A percentile compares a stretch with the other conserved stretches of the same genome.
Evolutionary conservation across 1,284 basidiomycete species (phyloP).

Genomic region (Cryptococcus deneoformans): DNA sequence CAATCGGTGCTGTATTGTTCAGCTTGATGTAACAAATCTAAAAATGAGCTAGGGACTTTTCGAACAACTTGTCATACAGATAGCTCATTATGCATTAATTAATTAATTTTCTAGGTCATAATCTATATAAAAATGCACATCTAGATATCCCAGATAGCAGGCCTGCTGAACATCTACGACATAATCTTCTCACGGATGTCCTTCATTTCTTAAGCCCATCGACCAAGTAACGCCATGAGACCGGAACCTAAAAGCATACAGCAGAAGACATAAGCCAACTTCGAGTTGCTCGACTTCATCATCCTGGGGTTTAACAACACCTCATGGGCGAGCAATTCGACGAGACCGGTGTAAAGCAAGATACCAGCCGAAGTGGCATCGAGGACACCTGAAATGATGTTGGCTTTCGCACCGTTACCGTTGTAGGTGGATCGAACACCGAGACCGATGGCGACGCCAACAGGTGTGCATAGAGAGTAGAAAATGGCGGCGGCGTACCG

Average conservation of each 20-base stretch:
- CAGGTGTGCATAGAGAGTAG: slow-evolving; percentile 68
- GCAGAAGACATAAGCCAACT: slow-evolving; percentile 64
- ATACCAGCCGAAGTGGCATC: slow-evolving; percentile 86
- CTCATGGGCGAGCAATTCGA: slow-evolving; percentile 90
- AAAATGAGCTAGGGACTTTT: too few relatives aligned
- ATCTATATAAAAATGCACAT: too few relatives aligned
- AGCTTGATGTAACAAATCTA: too few relatives aligned
- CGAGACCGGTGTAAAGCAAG: slow-evolving; percentile 81
- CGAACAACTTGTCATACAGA: too few relatives aligned
- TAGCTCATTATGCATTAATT: too few relatives aligned
- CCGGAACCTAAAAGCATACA: slow-evolving; percentile 75
- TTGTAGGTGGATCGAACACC: slow-evolving; percentile 80
- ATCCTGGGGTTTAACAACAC: slow-evolving; percentile 85
- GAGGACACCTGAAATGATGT: slow-evolving; percentile 76
- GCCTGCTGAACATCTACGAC: too few relatives aligned
- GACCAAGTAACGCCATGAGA: slow-evolving; percentile 78
- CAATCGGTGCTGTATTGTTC: too few relatives aligned
- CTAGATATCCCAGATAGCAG: too few relatives aligned
- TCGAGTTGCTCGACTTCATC: slow-evolving; percentile 62
- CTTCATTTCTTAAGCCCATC: slow-evolving; percentile 64
- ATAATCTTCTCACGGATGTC: background rate
- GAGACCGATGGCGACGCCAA: slow-evolving; percentile 69
- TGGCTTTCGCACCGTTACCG: slow-evolving; percentile 67
- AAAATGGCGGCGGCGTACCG: slow-evolving; percentile 64
- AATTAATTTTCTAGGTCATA: too few relatives aligned